Conservation (phyloP, 495 filamentous ascomycete species). For the Parmelia sp. region DNA sequence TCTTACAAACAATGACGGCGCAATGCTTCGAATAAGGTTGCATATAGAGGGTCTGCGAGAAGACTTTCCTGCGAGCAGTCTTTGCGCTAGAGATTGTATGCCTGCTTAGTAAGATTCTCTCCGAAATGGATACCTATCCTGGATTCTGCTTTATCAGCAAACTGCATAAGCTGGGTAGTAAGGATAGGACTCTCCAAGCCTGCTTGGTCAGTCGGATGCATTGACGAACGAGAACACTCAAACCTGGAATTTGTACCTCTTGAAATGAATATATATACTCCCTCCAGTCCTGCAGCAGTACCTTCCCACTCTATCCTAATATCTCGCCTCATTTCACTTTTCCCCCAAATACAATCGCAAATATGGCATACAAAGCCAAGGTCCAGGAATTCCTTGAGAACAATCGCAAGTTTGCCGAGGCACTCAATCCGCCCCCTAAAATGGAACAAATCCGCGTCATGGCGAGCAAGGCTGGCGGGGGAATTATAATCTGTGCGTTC, state of each 20-base stretch:
- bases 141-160: neutral
- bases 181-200: neutral
- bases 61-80: neutral
- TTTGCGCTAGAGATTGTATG: neutral
- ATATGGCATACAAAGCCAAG: neutral
- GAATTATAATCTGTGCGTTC: neutral
- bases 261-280: neutral
- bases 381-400: neutral
- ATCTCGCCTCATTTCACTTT: neutral
- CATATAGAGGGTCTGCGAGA: neutral
- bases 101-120: neutral
- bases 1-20: too few relatives aligned
- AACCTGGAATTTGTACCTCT: neutral
- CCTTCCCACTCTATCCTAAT: neutral
- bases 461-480: neutral
- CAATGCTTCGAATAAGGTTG: too few relatives aligned
- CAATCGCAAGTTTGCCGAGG: neutral
- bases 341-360: neutral
- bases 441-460: neutral
- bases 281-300: neutral
- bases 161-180: neutral
- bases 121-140: neutral
- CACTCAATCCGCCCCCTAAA: neutral
- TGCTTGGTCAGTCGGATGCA: neutral
- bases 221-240: neutral